A percentile compares a stretch with the other conserved stretches of the same genome.
Conservation (phyloP, 345 rosid species). For the Sonneratia caseolaris region DNA sequence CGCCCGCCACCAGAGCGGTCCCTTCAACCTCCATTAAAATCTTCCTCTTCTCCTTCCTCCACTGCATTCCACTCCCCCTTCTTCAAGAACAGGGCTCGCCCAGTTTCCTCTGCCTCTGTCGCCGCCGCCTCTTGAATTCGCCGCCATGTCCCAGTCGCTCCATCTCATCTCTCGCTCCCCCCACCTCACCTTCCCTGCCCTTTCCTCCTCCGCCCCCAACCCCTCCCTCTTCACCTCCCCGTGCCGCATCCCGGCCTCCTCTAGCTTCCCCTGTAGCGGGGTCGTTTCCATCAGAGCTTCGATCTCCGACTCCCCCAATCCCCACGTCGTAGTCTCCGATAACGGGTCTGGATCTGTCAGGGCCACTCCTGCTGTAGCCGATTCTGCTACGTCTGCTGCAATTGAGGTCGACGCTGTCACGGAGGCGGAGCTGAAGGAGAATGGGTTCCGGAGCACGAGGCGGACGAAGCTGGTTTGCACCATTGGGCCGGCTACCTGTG, state of each 20-base stretch:
- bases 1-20: slow-evolving; percentile 17
- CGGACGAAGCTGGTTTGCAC: slow-evolving; percentile 95
- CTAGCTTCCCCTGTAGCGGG: slow-evolving; percentile 12
- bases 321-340: slow-evolving; percentile 34
- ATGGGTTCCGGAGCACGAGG: slow-evolving; percentile 97
- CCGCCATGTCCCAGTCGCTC: slow-evolving; percentile 59
- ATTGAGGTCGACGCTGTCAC: slow-evolving; percentile 86
- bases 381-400: slow-evolving; percentile 15
- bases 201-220: slow-evolving; percentile 20
- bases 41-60: slow-evolving; percentile 1
- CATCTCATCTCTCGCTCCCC: slow-evolving; percentile 36
- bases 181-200: slow-evolving; percentile 25
- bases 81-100: not conserved
- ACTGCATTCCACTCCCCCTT: slow-evolving; percentile 5
- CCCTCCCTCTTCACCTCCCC: slow-evolving; percentile 24
- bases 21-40: not conserved
- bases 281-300: slow-evolving; percentile 34
- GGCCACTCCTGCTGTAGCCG: slow-evolving; percentile 2
- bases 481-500: slow-evolving; percentile 86
- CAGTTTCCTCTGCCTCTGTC: not conserved
- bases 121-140: not conserved
- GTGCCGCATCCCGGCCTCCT: slow-evolving; percentile 23
- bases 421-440: slow-evolving; percentile 91
- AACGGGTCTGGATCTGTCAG: slow-evolving; percentile 37
- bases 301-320: slow-evolving; percentile 28